These are phyloP conservation scores for Podospora appendiculata DNA, from an alignment of 495 filamentous ascomycete species.

Conservation along the genomic window DNA sequence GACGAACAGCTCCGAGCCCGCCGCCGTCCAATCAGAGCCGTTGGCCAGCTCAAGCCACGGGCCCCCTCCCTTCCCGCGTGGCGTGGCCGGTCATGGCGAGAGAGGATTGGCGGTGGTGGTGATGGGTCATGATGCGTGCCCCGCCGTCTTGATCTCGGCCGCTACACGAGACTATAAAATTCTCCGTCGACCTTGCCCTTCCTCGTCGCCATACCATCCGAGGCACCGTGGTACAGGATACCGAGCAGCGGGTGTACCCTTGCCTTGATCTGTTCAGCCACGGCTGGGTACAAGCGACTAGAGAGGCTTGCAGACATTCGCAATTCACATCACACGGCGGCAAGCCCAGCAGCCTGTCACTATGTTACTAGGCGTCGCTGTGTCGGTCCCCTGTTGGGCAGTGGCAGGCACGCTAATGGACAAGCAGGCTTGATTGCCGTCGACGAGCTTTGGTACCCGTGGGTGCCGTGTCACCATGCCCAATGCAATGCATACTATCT, in stretches of 20 bases:
- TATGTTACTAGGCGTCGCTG: background rate
- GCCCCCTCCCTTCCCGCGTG: constrained; percentile 7
- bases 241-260: no score
- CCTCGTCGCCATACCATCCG: no score
- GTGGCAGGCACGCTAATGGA: background rate
- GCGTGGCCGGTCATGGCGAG: constrained; percentile 3
- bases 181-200: no score
- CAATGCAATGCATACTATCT: background rate
- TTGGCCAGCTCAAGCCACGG: constrained; percentile 7
- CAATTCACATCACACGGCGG: background rate
- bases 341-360: background rate
- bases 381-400: background rate
- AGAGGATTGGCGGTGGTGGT: background rate
- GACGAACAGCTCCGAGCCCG: constrained; percentile 5
- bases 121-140: background rate
- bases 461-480: constrained; percentile 19
- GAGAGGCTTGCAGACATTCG: background rate
- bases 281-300: no score
- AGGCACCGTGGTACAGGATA: no score
- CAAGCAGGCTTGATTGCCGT: constrained; percentile 1
- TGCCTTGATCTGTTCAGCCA: no score
- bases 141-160: background rate
- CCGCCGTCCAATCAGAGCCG: constrained; percentile 15
- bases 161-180: no score
- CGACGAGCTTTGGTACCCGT: constrained; percentile 3